phyloP scores from a whole-genome alignment of 2,329 filamentous ascomycete species.

The Chaetomium strumarium region DNA sequence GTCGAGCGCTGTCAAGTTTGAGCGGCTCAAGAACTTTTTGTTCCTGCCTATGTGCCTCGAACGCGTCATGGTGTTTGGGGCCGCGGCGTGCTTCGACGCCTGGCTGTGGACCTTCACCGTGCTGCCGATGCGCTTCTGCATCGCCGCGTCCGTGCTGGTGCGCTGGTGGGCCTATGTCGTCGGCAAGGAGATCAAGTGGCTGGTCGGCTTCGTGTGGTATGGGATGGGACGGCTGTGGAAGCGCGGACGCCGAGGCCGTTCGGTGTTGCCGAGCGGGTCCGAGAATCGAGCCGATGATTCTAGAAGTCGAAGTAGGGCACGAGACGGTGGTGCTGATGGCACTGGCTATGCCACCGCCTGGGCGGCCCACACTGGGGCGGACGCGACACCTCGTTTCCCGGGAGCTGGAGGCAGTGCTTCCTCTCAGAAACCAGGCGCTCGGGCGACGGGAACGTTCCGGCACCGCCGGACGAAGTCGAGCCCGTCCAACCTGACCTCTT shows the following conservation, averaged over 20 bases:
- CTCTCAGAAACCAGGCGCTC: slow-evolving; percentile 25
- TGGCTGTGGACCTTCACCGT: slow-evolving; percentile 98
- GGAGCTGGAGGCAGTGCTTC: not conserved
- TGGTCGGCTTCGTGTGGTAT: slow-evolving; percentile 70
- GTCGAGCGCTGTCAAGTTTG: slow-evolving; percentile 85
- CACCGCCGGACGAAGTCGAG: slow-evolving; percentile 76
- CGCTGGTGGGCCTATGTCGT: slow-evolving; percentile 74
- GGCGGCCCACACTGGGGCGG: not conserved
- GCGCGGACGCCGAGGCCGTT: slow-evolving; percentile 45
- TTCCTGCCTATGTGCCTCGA: slow-evolving; percentile 77
- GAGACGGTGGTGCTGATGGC: slow-evolving; percentile 11
- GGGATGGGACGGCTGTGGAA: slow-evolving; percentile 76
- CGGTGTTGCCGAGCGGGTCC: slow-evolving; percentile 26
- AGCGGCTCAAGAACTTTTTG: slow-evolving; percentile 84
- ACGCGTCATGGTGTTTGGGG: slow-evolving; percentile 78
- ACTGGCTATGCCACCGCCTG: not conserved
- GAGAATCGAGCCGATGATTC: slow-evolving; percentile 32
- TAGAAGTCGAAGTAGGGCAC: slow-evolving; percentile 32
- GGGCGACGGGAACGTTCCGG: slow-evolving; percentile 34
- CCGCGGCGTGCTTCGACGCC: slow-evolving; percentile 84
- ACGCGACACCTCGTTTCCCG: slow-evolving; percentile 2
- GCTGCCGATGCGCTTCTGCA: slow-evolving; percentile 78
- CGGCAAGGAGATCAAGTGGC: slow-evolving; percentile 63
- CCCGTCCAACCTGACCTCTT: slow-evolving; percentile 76
- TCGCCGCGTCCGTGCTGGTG: slow-evolving; percentile 69